Evolutionary conservation across 2,329 filamentous ascomycete species (phyloP), one percentile per base, ranked within the genome.

Genomic region (Gremmenia infestans): DNA sequence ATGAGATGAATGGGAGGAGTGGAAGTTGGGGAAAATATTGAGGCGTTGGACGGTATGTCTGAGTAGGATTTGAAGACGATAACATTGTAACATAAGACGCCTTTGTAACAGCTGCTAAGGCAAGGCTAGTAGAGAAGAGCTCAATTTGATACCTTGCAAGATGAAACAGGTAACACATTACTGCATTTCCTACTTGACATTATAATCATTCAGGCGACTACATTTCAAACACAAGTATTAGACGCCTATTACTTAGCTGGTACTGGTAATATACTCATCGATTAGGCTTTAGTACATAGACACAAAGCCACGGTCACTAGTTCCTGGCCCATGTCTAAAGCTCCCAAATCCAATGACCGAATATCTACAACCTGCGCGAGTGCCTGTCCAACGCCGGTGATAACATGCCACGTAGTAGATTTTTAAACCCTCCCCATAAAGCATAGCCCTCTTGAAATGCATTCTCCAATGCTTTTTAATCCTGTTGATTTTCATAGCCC

Each of bases 401-500:
- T 57, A 58, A 52, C 59, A 61, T 64, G 55, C 63, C 53, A 47
- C 49, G 53, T 62, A 55, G 46, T 56, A 50, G 51, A 53, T 52
- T 48, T 54, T 57, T 25, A 50, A 57, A 22, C 50, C 42, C 50
- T 45, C 54, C 52, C 50, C 48, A 49, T 28, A 43, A 54, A 59
- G 57, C 55, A 46, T 50, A 50, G 50, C 50, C 56, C 54, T 42
- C 23, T 53, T 22, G 52, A 51, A 42, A 22, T 53, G 22, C 32
- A 48, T 48, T 22, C 32, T n/a, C 22, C 19, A 39, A 19, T 25
- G 14, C 25, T 19, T 42, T 48, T 69, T 78, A 81, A 64, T 79
- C 76, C 64, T 79, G 74, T 74, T 92, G 81, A 64, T 84, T 81
- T 71, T 96, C 86, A 74, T 88, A 96, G 60, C 93, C 94, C 64